Percentiles rank a stretch among this genome's conserved stretches.
Conservation (phyloP, 257 asterid genomes). For the Solanum appendiculatum region DNA sequence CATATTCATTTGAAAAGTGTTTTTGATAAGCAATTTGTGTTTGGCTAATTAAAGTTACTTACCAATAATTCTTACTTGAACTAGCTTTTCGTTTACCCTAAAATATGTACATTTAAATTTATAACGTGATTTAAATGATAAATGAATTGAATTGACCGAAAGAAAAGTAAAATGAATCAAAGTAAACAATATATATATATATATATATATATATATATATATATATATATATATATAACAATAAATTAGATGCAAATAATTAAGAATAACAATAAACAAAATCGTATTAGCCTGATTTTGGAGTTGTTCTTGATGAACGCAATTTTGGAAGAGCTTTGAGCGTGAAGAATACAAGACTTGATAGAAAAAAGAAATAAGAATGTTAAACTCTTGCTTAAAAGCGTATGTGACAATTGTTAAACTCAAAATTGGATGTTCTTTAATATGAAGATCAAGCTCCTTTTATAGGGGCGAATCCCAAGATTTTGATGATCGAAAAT, state of each 20-base stretch:
- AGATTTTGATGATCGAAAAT: background rate
- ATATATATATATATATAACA: no score
- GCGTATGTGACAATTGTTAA: background rate
- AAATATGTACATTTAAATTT: background rate
- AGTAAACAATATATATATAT: background rate
- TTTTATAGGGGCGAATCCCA: background rate
- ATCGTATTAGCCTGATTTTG: background rate
- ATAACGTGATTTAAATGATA: background rate
- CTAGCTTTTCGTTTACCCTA: background rate
- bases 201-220: no score
- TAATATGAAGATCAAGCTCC: background rate
- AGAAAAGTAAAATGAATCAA: background rate
- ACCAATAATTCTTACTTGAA: background rate
- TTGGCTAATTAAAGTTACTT: no score
- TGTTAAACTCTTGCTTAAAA: background rate
- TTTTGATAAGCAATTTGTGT: no score
- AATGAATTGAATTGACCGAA: background rate
- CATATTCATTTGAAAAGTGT: no score
- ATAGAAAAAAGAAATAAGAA: background rate
- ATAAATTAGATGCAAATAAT: no score
- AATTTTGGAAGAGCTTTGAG: background rate
- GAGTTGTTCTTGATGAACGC: background rate
- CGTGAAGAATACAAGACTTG: background rate
- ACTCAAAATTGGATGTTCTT: background rate
- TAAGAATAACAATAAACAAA: background rate